Conservation (phyloP, 2,329 filamentous ascomycete genomes). For the Fusarium virguliforme region DNA sequence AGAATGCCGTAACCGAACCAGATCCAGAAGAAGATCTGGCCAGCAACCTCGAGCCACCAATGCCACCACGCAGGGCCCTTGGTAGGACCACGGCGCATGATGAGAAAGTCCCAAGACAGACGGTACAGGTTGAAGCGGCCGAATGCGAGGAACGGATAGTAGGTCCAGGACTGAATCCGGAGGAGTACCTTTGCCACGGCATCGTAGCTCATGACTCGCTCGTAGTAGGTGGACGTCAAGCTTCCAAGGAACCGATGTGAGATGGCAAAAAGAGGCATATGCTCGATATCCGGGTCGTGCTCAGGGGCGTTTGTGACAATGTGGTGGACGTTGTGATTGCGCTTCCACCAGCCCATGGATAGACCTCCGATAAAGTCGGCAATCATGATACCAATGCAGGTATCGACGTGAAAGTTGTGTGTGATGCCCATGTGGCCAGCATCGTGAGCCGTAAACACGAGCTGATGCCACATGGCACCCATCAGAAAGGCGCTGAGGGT, state of each 20-base stretch:
- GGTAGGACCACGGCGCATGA: slow-evolving; percentile 78
- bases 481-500: slow-evolving; percentile 80
- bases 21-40: slow-evolving; percentile 86
- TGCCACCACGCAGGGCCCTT: slow-evolving; percentile 89
- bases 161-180: slow-evolving; percentile 84
- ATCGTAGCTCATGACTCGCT: slow-evolving; percentile 85
- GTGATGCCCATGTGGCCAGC: slow-evolving; percentile 98
- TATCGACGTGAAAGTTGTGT: slow-evolving; percentile 87
- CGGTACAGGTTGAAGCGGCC: slow-evolving; percentile 91
- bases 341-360: slow-evolving; percentile 97
- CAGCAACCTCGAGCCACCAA: slow-evolving; percentile 82
- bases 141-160: slow-evolving; percentile 85
- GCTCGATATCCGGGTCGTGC: slow-evolving; percentile 95
- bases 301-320: slow-evolving; percentile 96
- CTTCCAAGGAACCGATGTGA: slow-evolving; percentile 84
- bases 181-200: slow-evolving; percentile 79
- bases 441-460: slow-evolving; percentile 95
- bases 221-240: slow-evolving; percentile 86
- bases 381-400: slow-evolving; percentile 89
- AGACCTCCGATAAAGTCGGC: slow-evolving; percentile 92
- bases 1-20: slow-evolving; percentile 90
- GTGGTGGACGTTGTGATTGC: slow-evolving; percentile 96
- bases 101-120: slow-evolving; percentile 84
- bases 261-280: slow-evolving; percentile 90
- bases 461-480: slow-evolving; percentile 92